phyloP scores from a whole-genome alignment of 345 rosid species.

The Gossypium raimondii region DNA sequence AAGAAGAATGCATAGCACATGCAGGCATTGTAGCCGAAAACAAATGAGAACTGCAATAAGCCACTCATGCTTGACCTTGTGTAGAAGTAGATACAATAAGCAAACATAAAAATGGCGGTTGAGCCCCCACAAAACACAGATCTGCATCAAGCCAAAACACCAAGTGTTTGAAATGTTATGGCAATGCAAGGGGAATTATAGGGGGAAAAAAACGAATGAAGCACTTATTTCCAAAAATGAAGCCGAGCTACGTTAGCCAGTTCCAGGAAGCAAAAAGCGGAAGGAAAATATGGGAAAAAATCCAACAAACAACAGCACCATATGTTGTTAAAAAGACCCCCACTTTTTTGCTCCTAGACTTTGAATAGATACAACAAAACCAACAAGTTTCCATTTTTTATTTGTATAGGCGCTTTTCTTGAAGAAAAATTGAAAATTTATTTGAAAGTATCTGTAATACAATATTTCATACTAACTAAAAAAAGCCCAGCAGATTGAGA shows the following conservation, averaged over 20 bases:
- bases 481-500: not conserved
- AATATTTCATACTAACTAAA: not conserved
- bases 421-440: not conserved
- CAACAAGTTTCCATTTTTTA: too few species aligned
- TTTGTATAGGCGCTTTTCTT: not conserved
- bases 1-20: constrained; percentile 70
- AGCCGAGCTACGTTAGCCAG: not conserved
- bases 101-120: constrained; percentile 62
- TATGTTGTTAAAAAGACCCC: not conserved
- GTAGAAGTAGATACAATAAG: constrained; percentile 61
- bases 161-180: not conserved
- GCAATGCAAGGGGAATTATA: not conserved
- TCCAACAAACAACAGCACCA: not conserved
- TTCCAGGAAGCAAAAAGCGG: not conserved
- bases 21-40: constrained; percentile 62
- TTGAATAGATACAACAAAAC: not conserved
- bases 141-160: constrained; percentile 39
- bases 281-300: not conserved
- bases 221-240: not conserved
- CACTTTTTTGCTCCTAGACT: not conserved
- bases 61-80: constrained; percentile 62
- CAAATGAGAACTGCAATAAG: constrained; percentile 61
- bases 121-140: constrained; percentile 65
- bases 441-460: not conserved
- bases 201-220: too few species aligned